These are phyloP conservation scores for Nigrospora osmanthi DNA, from an alignment of 2,329 filamentous ascomycete genomes.

Conservation along the genomic window DNA sequence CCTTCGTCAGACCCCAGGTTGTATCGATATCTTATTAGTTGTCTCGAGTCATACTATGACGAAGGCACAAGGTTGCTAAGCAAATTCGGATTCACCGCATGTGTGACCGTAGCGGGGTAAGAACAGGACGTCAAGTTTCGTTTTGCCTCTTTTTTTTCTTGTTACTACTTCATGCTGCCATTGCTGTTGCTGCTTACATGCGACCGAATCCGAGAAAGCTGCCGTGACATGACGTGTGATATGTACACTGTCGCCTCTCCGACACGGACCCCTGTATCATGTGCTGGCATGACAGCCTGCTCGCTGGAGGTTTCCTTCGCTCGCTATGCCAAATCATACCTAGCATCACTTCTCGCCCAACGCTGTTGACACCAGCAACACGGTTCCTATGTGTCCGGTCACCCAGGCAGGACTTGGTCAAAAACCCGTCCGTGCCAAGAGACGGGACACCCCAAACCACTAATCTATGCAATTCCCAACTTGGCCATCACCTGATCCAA, in stretches of 20 bases:
- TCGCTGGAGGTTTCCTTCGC: background rate
- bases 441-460: background rate
- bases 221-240: no score
- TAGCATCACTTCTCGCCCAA: background rate
- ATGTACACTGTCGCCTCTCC: no score
- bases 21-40: no score
- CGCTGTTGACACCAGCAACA: background rate
- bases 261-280: no score
- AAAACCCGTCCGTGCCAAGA: background rate
- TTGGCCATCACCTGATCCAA: background rate
- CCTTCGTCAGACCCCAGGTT: no score
- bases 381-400: no score
- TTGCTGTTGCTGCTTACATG: background rate
- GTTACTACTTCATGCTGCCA: background rate
- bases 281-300: background rate
- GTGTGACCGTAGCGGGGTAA: no score
- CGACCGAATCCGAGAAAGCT: background rate
- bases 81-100: no score
- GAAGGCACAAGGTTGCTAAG: no score
- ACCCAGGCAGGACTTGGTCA: background rate
- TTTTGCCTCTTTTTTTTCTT: no score
- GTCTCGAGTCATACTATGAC: no score
- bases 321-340: conserved; percentile 3
- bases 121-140: no score
- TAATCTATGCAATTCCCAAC: conserved; percentile 3